Conservation (phyloP, 306 rosid species). For the Sphenostylis stenocarpa region DNA sequence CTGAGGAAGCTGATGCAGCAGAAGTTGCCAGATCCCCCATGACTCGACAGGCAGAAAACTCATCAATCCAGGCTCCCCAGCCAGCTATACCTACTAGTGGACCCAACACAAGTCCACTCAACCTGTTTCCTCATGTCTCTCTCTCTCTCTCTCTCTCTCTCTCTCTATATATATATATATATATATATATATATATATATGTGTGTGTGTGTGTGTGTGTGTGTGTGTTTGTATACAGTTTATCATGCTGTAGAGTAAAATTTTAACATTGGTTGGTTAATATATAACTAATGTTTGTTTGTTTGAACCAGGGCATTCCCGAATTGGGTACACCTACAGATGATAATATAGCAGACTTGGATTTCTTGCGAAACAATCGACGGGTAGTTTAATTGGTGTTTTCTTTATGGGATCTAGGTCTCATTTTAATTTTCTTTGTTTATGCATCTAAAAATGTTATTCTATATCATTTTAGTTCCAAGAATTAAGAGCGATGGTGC, state of each 20-base stretch:
- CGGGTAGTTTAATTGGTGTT: constrained; percentile 48
- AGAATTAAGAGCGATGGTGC: constrained; percentile 77
- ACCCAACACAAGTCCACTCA: constrained; percentile 85
- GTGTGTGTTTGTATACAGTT: too few relatives aligned
- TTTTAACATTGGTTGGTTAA: neutral
- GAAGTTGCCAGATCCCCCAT: constrained; percentile 50
- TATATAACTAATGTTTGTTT: neutral
- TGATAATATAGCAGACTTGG: constrained; percentile 62
- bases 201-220: too few relatives aligned
- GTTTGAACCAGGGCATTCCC: constrained; percentile 70
- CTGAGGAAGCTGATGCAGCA: constrained; percentile 76
- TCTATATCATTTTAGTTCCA: constrained; percentile 53
- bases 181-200: too few relatives aligned
- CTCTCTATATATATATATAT: neutral
- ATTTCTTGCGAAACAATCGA: constrained; percentile 72
- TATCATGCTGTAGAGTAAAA: constrained; percentile 1
- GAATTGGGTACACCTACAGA: constrained; percentile 31
- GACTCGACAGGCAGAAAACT: constrained; percentile 44
- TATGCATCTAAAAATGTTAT: neutral
- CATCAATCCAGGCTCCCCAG: constrained; percentile 53
- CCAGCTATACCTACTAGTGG: constrained; percentile 54
- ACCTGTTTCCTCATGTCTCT: constrained; percentile 74
- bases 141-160: too few relatives aligned
- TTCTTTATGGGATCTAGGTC: neutral
- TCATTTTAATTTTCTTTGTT: neutral